Base-by-base conservation (phyloP, 176 grass and related monocot genomes). In the Carex littledalei region DNA sequence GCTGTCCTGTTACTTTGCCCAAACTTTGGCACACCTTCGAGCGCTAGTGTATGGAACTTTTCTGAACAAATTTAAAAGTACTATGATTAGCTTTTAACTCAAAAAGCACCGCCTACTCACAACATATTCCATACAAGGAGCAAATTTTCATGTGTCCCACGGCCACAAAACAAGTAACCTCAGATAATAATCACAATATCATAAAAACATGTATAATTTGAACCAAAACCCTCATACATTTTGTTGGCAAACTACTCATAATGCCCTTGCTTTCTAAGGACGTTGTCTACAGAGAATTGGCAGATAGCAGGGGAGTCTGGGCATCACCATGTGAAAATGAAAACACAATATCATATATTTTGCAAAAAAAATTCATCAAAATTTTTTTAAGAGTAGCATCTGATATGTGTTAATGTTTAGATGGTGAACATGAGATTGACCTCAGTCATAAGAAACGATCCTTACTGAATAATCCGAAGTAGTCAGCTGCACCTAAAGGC, bases 381-480 rank as follows among this genome's bases (percentile, higher is more conserved):
- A 12, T 11, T 45, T 3, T 72, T 21, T 47, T 68, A 68, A 68
- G 68, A 76, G 47, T 14, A 54, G n/a, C 43, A 53, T 29, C 47
- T 47, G n/a, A 54, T 54, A 76, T 5, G 29, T 76, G 53, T 76
- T 76, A 54, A 24, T 76, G 43, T 26, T 52, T 16, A 54, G 14
- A 69, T 69, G 8, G 66, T 29, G 45, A 63, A 37, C 56, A 83
- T 14, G 67, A 84, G 16, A 35, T 26, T 34, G 3, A 32, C 39
- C 8, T 66, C 21, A 89, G 57, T 79, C 32, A 11, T 55, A 67
- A 84, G 20, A 75, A 61, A 81, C 12, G 79, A 34, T 71, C 22
- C 90, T 94, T 88, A 97, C 96, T 95, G 57, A 95, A 98, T 64
- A 98, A 88, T 59, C 93, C 96, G 71, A 94, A 98, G 81, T 98